Evolutionary conservation across 345 rosid species (phyloP).

Genomic region (Hibiscus trionum): DNA sequence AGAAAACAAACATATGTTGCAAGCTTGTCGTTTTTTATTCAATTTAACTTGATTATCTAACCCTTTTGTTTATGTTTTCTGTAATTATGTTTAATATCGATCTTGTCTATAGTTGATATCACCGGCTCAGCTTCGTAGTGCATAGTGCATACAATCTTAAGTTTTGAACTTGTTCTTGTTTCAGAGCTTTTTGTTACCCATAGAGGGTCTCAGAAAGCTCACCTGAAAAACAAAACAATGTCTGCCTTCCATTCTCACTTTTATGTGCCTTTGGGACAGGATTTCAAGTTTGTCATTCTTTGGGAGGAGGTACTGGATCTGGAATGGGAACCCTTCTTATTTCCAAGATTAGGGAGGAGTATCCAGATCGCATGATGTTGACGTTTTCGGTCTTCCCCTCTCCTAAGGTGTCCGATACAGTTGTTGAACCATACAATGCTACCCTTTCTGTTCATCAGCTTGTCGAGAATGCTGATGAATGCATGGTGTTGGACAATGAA

Average conservation of each 20-base stretch:
- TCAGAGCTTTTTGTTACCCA: background rate
- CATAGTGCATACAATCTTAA: background rate
- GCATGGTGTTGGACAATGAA: conserved; percentile 16
- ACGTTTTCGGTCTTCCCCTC: conserved; percentile 12
- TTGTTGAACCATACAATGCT: conserved; percentile 12
- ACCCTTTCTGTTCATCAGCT: conserved; percentile 16
- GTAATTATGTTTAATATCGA: background rate
- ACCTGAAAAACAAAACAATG: background rate
- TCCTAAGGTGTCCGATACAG: conserved; percentile 11
- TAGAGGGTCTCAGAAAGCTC: background rate
- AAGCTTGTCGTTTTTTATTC: background rate
- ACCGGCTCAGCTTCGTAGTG: background rate
- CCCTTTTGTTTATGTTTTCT: background rate
- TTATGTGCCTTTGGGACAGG: background rate
- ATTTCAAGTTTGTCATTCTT: conserved; percentile 13
- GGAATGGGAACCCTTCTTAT: conserved; percentile 15
- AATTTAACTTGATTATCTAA: background rate
- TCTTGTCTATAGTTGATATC: background rate
- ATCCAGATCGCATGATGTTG: conserved; percentile 16
- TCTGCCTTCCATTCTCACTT: background rate
- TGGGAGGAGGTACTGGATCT: conserved; percentile 14
- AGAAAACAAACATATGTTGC: background rate
- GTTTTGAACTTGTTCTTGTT: background rate
- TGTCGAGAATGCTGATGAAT: conserved; percentile 13
- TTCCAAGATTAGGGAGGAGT: conserved; percentile 13